Evolutionary conservation across 176 grass and related monocot species (phyloP).

Genomic region (Juncus inflexus): DNA sequence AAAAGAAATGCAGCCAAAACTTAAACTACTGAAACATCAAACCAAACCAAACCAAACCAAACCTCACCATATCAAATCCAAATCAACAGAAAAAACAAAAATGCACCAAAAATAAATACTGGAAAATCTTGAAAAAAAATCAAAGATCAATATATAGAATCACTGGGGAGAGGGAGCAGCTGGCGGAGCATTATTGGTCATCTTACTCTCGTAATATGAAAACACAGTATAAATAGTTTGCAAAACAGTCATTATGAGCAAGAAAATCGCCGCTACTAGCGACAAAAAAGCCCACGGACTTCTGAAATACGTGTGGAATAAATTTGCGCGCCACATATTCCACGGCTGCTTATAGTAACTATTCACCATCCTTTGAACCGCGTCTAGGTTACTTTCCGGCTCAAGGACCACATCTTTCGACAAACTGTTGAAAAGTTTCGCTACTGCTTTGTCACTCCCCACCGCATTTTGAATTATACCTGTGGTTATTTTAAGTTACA

Average conservation of each 20-base stretch:
- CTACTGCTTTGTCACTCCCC: conserved; percentile 70
- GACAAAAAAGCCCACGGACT: conserved; percentile 77
- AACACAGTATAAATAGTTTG: conserved; percentile 63
- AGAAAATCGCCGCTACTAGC: conserved; percentile 56
- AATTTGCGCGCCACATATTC: conserved; percentile 72
- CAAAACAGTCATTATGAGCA: conserved; percentile 50
- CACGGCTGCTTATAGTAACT: conserved; percentile 49
- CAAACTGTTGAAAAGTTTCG: conserved; percentile 66
- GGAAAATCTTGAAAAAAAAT: no score
- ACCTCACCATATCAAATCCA: no score
- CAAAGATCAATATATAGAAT: not conserved
- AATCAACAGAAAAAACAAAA: no score
- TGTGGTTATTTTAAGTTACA: not conserved
- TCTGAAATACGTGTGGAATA: conserved; percentile 82
- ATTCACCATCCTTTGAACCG: conserved; percentile 55
- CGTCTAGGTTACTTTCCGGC: conserved; percentile 43
- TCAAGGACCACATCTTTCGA: conserved; percentile 70
- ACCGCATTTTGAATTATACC: conserved; percentile 64
- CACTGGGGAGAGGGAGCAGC: conserved; percentile 32
- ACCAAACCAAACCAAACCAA: no score
- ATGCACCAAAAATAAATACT: no score
- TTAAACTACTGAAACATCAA: no score
- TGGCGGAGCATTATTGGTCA: not conserved
- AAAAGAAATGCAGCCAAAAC: no score
- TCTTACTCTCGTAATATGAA: not conserved